Evolutionary conservation across 1,139 yeast species (phyloP), one percentile per base, ranked within the genome.

Genomic region (Debaryomyces sp.): DNA sequence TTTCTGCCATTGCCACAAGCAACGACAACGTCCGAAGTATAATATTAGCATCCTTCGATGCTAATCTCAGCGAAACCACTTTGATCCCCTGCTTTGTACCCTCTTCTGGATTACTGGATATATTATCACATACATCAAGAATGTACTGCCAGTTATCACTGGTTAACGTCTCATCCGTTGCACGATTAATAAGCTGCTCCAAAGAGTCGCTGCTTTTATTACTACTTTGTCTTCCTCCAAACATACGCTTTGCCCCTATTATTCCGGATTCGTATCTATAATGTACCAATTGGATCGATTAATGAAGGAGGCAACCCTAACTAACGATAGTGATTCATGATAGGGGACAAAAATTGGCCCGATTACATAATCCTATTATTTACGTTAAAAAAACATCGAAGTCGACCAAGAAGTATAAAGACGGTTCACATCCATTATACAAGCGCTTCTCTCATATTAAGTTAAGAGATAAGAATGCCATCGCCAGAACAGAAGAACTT

Each of bases 111-210:
- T 87, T 85, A 5, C 77, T 75, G 50, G 84, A 82, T 32, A 94
- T 89, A 41, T 77, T 70, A 62, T 94, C 97, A 59, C 97, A 91
- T 0, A 87, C 96, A 53, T 86, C 94, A 27, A 94, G 71, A 42
- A 89, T 85, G 54, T 76, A 80, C 57, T 85, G 88, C 95, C 96
- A 92, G 68, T 94, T 89, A 62, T 92, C 98, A 7, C 82, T 70
- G 2, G 92, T 83, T 40, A 90, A 73, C n/a, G 87, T 83, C 27
- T 87, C 85, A 58, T 88, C 94, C 0, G 98, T 92, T n/a, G 97
- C 96, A 60, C 80, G 80, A 48, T 67, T 75, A 47, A 78, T 64
- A 2, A 62, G 57, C 33, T 38, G 44, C 15, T 64, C 68, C 21
- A 62, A 50, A 7, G 51, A 33, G 10, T 29, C 46, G 33, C 10